A percentile compares a stretch with the other conserved stretches of the same genome.
These are phyloP conservation scores for Vitis vinifera DNA, from an alignment of 164 flowering plant species.

Conservation along the genomic window ASM3070453v1 NC_081823.1:3869501-3870000, in stretches of 20 bases:
- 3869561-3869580: no score
- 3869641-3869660: no score
- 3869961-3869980: background rate
- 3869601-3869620: no score
- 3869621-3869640: no score
- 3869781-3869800: background rate
- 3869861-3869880: conserved; percentile 24
- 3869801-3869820: background rate
- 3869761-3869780: no score
- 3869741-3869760: conserved; percentile 10
- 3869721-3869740: conserved; percentile 29
- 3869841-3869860: background rate
- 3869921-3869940: background rate
- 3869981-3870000: background rate
- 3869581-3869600: no score
- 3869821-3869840: background rate
- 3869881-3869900: conserved; percentile 6
- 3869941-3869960: background rate
- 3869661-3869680: no score
- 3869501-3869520: no score
- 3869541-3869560: no score
- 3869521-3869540: no score
- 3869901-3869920: no score
- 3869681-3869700: no score
- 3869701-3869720: conserved; percentile 16